Base-by-base conservation (phyloP, 805 yeast genomes). In the Candida koratica region DNA sequence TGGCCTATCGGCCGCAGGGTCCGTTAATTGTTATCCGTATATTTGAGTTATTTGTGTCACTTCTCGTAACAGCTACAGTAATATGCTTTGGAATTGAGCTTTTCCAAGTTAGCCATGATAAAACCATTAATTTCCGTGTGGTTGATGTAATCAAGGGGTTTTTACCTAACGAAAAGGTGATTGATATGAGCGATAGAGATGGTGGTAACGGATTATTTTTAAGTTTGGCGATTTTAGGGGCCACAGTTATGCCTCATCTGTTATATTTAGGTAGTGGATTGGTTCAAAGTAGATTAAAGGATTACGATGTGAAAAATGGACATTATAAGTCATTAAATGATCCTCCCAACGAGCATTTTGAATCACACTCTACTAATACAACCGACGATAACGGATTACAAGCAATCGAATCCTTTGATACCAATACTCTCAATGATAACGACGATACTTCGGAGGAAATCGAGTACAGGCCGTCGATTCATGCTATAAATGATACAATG, bases 161-260 rank as follows among this genome's bases (percentile, higher is more conserved):
- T 50, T 75, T 55, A 25, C 81, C 81, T n/a, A 71, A 77, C 8
- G 59, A 53, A n/a, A 69, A 77, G 27, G 56, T 55, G 6, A 45
- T 55, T 3, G 60, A 54, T 33, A 42, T 50, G 48, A 36, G 67
- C 77, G 37, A 59, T 66, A 17, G 79, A 78, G 47, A 49, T 37
- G 58, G 76, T 72, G 51, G 71, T 14, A 60, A 74, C 51, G 93
- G 95, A 0, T 60, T 84, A 18, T 87, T 80, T 51, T 62, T 86
- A 14, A 77, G 90, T 16, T 67, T 89, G 46, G 96, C 95, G 17
- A 84, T 88, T 32, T 67, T 87, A 36, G 96, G 96, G 16, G 96
- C 96, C 8, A 88, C 96, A 0, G 96, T 88, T 16, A 88, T 88
- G 96, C 96, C 96, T 2, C 96, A 88, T 53, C 80, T 89, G 1